Evolutionary conservation across 2,329 filamentous ascomycete genomes (phyloP).

Genomic region (Cladophialophora carrionii): DNA sequence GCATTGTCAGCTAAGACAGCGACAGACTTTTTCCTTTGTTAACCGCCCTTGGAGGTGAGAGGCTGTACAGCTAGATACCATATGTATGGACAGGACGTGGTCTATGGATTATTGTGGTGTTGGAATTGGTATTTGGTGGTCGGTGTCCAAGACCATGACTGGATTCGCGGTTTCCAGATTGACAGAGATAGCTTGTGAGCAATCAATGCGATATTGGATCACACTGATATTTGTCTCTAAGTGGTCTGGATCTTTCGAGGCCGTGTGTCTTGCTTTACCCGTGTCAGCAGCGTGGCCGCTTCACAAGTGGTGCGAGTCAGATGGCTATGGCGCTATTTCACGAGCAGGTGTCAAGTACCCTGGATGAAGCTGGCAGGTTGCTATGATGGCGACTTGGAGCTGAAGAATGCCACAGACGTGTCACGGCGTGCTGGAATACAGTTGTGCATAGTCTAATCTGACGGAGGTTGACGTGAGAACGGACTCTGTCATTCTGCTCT

Average conservation of each 20-base stretch:
- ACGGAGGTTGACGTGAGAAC: background rate
- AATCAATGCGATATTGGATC: background rate
- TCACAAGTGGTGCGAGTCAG: background rate
- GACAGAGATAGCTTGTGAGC: background rate
- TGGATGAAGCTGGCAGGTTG: background rate
- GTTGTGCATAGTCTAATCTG: background rate
- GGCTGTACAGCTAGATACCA: constrained; percentile 36
- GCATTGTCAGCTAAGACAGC: constrained; percentile 34
- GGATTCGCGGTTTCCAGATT: background rate
- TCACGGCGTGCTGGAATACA: background rate
- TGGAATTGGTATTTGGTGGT: constrained; percentile 11
- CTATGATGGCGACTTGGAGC: background rate
- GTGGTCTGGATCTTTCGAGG: background rate
- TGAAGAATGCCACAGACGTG: no score
- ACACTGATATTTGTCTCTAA: background rate
- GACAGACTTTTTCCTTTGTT: constrained; percentile 35
- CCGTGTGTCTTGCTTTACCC: background rate
- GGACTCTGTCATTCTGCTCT: background rate
- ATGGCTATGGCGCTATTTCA: background rate
- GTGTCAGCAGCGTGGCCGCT: background rate
- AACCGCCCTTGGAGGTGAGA: constrained; percentile 26
- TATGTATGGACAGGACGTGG: constrained; percentile 31
- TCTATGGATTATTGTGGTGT: constrained; percentile 5
- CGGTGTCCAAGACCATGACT: background rate
- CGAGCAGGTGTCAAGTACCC: background rate